Conservation (phyloP, 352 stramenopile genomes). For the Phytophthora sansomeana region DNA sequence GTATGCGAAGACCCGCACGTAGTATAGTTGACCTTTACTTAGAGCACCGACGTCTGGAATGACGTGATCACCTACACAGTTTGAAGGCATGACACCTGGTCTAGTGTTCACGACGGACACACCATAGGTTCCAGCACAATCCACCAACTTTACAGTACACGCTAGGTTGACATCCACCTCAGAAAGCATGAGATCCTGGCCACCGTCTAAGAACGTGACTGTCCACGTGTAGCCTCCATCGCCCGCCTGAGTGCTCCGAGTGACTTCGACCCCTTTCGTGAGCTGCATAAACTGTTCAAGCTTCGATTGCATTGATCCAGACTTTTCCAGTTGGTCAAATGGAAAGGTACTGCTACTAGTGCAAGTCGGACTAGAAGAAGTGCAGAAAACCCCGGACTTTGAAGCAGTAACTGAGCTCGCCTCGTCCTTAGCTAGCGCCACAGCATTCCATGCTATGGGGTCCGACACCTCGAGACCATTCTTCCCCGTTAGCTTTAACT, state of each 20-base stretch:
- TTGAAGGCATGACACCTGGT: constrained; percentile 69
- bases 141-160: constrained; percentile 27
- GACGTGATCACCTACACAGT: constrained; percentile 84
- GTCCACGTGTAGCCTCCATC: constrained; percentile 86
- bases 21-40: constrained; percentile 93
- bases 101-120: constrained; percentile 70
- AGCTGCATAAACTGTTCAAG: constrained; percentile 58
- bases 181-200: constrained; percentile 80
- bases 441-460: constrained; percentile 94
- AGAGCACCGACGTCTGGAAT: constrained; percentile 77
- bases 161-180: constrained; percentile 26
- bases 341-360: constrained; percentile 35
- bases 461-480: constrained; percentile 62
- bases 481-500: constrained; percentile 55
- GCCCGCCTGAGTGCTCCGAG: constrained; percentile 53
- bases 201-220: constrained; percentile 91
- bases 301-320: constrained; percentile 81
- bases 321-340: constrained; percentile 50
- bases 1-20: constrained; percentile 94
- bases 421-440: constrained; percentile 87
- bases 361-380: constrained; percentile 37
- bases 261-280: constrained; percentile 72
- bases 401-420: constrained; percentile 47
- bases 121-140: constrained; percentile 42
- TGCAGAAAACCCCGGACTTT: constrained; percentile 72